phyloP scores from a whole-genome alignment of 306 rosid species.

The Gastrolobium villosum region DNA sequence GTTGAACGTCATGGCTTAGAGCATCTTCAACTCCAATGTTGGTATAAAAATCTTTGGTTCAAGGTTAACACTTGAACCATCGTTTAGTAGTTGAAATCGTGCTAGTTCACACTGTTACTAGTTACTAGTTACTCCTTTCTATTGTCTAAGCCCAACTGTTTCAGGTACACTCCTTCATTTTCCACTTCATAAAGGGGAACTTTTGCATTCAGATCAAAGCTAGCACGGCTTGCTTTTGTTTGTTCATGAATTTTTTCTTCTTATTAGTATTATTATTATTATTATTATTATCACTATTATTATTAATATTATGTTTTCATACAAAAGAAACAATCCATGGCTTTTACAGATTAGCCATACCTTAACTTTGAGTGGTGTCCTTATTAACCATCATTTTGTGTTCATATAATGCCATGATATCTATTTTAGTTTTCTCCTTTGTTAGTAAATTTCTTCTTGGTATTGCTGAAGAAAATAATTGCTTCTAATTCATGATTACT shows the following conservation, averaged over 20 bases:
- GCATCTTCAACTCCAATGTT: neutral
- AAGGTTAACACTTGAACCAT: slow-evolving; percentile 3
- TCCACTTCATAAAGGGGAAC: neutral
- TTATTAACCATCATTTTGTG: neutral
- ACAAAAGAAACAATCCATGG: neutral
- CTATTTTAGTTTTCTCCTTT: neutral
- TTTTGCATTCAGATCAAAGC: neutral
- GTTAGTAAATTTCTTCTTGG: neutral
- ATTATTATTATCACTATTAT: too few species aligned
- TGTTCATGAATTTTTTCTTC: slow-evolving; percentile 6
- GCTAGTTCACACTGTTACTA: neutral
- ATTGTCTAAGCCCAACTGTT: neutral
- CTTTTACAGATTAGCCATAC: neutral
- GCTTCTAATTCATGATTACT: neutral
- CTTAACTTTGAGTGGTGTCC: too few species aligned
- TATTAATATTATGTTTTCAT: neutral
- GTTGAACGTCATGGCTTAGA: slow-evolving; percentile 42
- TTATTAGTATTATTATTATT: neutral
- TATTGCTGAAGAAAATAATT: neutral
- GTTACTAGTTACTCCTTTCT: neutral
- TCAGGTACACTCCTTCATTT: slow-evolving; percentile 34
- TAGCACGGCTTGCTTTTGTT: slow-evolving; percentile 9
- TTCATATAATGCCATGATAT: too few species aligned
- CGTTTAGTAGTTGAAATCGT: slow-evolving; percentile 3
- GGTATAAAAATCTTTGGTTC: slow-evolving; percentile 17